Percentiles rank a stretch among this genome's conserved stretches.
Evolutionary conservation across 1,284 basidiomycete genomes (phyloP).

Genomic region (Chalciporus piperatoides): DNA sequence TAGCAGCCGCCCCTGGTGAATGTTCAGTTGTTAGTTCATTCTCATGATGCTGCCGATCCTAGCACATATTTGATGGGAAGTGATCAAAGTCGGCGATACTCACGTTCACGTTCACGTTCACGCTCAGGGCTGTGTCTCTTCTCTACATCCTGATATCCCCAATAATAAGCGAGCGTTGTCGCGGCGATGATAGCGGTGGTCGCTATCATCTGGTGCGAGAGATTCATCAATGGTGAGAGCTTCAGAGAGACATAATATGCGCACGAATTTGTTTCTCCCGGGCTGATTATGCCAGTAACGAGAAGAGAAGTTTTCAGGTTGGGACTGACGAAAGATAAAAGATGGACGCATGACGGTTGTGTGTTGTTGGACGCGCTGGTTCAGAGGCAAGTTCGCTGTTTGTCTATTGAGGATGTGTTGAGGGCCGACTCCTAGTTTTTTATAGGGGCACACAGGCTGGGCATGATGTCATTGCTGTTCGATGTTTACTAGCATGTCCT

Average conservation of each 20-base stretch:
- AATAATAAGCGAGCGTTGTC: slow-evolving; percentile 34
- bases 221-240: not conserved
- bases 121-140: slow-evolving; percentile 28
- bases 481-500: slow-evolving; percentile 3
- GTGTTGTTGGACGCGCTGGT: not conserved
- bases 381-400: not conserved
- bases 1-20: slow-evolving; percentile 12
- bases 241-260: not conserved
- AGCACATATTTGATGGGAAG: not conserved
- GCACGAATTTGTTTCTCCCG: slow-evolving; percentile 33
- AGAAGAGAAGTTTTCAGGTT: slow-evolving; percentile 25
- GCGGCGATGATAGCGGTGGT: slow-evolving; percentile 27
- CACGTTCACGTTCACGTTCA: slow-evolving; percentile 19
- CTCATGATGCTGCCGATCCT: too few species aligned
- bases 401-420: slow-evolving; percentile 6
- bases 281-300: slow-evolving; percentile 34
- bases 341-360: slow-evolving; percentile 25
- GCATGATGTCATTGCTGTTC: slow-evolving; percentile 28
- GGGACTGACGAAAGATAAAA: slow-evolving; percentile 21
- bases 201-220: slow-evolving; percentile 27
- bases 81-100: not conserved
- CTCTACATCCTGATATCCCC: slow-evolving; percentile 34
- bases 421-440: slow-evolving; percentile 17
- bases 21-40: not conserved
- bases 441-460: slow-evolving; percentile 19